Conservation (phyloP, 371 early-diverging fungal species). For the Fennellomyces sp. region DNA sequence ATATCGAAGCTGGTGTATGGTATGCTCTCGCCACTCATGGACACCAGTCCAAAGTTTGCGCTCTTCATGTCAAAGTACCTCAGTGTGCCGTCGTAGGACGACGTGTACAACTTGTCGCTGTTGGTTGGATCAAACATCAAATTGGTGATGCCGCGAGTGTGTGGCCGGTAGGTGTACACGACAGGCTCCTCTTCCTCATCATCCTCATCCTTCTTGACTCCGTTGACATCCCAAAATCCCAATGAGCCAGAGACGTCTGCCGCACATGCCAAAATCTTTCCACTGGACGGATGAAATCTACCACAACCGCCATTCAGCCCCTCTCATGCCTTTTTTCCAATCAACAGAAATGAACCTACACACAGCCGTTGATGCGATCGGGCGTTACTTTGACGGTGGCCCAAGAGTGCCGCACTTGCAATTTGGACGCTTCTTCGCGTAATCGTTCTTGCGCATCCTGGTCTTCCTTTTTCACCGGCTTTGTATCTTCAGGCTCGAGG, state of each 20-base stretch:
- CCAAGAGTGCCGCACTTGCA: conserved; percentile 51
- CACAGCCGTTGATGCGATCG: conserved; percentile 50
- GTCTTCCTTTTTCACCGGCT: conserved; percentile 8
- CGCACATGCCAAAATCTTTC: conserved; percentile 61
- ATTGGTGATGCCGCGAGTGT: conserved; percentile 56
- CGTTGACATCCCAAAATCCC: conserved; percentile 70
- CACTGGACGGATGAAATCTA: conserved; percentile 67
- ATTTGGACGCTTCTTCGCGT: conserved; percentile 7
- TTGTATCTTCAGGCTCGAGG: conserved; percentile 13
- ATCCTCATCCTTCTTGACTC: conserved; percentile 44
- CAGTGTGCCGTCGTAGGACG: conserved; percentile 72
- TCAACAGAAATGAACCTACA: conserved; percentile 27
- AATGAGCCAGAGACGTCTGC: conserved; percentile 67
- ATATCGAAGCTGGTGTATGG: conserved; percentile 51
- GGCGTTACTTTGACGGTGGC: conserved; percentile 62
- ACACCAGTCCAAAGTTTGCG: conserved; percentile 51
- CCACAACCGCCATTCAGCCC: background rate
- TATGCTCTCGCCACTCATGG: conserved; percentile 28
- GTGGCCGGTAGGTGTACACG: conserved; percentile 62
- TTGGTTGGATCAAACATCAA: conserved; percentile 57
- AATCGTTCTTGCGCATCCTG: conserved; percentile 16
- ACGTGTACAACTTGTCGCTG: conserved; percentile 52
- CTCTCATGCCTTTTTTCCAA: background rate
- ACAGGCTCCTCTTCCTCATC: conserved; percentile 50
- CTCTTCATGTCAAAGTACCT: conserved; percentile 64